A percentile compares a stretch with the other conserved stretches of the same genome.
phyloP scores from a whole-genome alignment of 2,329 filamentous ascomycete genomes.

The Pyricularia grisea region DNA sequence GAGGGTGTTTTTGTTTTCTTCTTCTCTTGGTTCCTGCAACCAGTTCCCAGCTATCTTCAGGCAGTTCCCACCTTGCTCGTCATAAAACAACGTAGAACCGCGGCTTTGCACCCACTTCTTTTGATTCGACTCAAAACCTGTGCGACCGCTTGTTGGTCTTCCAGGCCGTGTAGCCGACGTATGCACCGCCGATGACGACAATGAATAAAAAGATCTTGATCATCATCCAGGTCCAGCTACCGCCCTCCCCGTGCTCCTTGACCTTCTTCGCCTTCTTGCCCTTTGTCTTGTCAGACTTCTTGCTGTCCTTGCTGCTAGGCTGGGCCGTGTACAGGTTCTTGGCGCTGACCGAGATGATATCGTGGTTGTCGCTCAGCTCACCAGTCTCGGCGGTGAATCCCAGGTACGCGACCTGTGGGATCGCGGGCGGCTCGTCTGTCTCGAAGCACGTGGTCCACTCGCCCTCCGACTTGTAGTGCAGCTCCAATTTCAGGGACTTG shows the following conservation, averaged over 20 bases:
- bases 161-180: constrained; percentile 81
- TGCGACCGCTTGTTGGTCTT: constrained; percentile 54
- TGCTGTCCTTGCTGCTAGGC: constrained; percentile 23
- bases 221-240: constrained; percentile 55
- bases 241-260: constrained; percentile 31
- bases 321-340: constrained; percentile 73
- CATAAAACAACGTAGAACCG: neutral
- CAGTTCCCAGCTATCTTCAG: neutral
- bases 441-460: constrained; percentile 90
- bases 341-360: constrained; percentile 79
- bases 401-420: constrained; percentile 69
- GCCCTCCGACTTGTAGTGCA: constrained; percentile 87
- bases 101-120: neutral
- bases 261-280: constrained; percentile 22
- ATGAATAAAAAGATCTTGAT: constrained; percentile 76
- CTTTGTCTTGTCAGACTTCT: constrained; percentile 26
- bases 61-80: neutral
- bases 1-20: too few species aligned
- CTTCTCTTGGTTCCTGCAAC: neutral
- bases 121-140: constrained; percentile 32
- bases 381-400: constrained; percentile 85
- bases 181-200: constrained; percentile 59
- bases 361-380: constrained; percentile 94
- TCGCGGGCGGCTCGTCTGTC: constrained; percentile 57
- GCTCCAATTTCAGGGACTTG: constrained; percentile 78